A percentile compares a stretch with the other conserved stretches of the same genome.
Evolutionary conservation across 768 basidiomycete species (phyloP).

Genomic region (Agrocybe praecox): DNA sequence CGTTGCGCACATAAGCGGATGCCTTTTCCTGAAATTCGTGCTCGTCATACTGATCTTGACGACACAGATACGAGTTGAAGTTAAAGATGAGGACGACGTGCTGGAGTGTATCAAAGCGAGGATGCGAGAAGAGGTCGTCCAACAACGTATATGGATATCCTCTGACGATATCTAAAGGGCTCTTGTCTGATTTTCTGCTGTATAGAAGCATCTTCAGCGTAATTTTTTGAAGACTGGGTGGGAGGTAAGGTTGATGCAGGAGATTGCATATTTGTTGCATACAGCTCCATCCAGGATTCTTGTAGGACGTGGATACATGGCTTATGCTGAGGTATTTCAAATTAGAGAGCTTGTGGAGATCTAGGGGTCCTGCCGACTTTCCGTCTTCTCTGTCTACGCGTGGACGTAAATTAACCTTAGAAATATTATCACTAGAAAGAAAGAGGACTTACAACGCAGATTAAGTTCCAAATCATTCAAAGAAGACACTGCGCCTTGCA

Average conservation of each 20-base stretch:
- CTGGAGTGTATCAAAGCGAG: constrained; percentile 7
- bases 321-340: constrained; percentile 6
- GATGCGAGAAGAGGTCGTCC: constrained; percentile 10
- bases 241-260: constrained; percentile 1
- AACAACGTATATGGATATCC: constrained; percentile 7
- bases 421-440: not conserved
- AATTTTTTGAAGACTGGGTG: constrained; percentile 3
- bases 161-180: constrained; percentile 6
- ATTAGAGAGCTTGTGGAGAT: not conserved
- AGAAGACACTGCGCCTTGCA: constrained; percentile 9
- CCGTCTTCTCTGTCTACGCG: not conserved
- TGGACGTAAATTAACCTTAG: not conserved
- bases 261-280: constrained; percentile 5
- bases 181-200: not conserved
- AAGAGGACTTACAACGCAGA: constrained; percentile 3
- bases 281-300: not conserved
- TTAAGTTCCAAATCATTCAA: constrained; percentile 14
- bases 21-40: not conserved
- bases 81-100: constrained; percentile 1
- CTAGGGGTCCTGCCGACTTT: not conserved
- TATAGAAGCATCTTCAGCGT: constrained; percentile 8
- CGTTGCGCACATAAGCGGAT: not conserved
- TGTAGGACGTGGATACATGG: constrained; percentile 11
- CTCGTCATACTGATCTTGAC: not conserved
- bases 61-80: constrained; percentile 4